Evolutionary conservation across 352 stramenopile genomes (phyloP), one percentile per base, ranked within the genome.

Genomic region (Pythium dissimile): DNA sequence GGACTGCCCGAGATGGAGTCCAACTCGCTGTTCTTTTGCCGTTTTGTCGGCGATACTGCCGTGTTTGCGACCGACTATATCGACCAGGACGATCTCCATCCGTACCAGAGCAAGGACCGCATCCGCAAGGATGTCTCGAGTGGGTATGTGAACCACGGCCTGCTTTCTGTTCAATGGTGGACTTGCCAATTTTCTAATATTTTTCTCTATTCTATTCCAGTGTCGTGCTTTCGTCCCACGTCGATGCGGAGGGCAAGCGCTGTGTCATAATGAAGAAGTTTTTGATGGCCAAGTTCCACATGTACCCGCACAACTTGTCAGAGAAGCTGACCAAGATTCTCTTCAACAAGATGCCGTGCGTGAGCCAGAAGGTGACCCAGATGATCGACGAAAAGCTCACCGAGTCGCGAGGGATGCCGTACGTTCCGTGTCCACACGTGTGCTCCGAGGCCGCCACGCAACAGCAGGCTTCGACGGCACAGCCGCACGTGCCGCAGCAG

Each of bases 231-330:
- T 81, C 76, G 1, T 69, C 75, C 10, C 75, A 91, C 51, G 70
- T 73, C 1, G 78, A 88, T 67, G 70, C 59, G 3, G 55, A 84
- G 15, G 80, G 80, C 49, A 86, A 80, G 45, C 78, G 81, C 47
- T 89, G 53, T 18, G 78, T 91, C 15, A 74, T 91, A 54, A 89
- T 91, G 77, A 91, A 91, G 55, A 77, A 80, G 12, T 90, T 84
- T 31, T 51, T 88, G 50, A 84, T 90, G 77, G 76, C 77, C 28
- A 90, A 88, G 64, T 88, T 79, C 58, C 80, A 90, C 74, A 84
- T 90, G 77, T 86, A 80, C 47, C 75, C 80, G 28, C 80, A 87
- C 74, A 84, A 88, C 44, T 59, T 88, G 8, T 72, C 72, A n/a
- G 64, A 86, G 26, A 69, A 88, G 53, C 64, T 85, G 34, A 71